phyloP scores from a whole-genome alignment of 1,284 basidiomycete species.

The Heterobasidion occidentale region DNA sequence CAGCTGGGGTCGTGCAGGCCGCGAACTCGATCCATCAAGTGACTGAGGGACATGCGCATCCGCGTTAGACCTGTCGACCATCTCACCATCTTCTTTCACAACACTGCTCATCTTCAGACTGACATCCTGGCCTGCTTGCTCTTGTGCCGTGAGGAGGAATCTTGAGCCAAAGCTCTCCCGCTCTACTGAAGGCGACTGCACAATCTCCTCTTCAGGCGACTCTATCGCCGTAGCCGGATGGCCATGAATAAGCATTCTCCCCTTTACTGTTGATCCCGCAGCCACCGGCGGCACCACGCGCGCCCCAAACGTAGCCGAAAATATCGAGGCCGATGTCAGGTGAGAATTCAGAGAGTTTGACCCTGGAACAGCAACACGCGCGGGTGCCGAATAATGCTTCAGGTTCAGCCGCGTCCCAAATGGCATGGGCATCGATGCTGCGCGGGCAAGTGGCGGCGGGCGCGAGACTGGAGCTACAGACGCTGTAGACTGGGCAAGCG shows the following conservation, averaged over 20 bases:
- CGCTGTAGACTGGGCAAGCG: background rate
- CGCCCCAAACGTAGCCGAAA: background rate
- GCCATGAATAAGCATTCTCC: background rate
- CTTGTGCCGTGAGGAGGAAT: too few species aligned
- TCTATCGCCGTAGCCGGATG: background rate
- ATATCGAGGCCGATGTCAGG: background rate
- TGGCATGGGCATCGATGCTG: conserved; percentile 3
- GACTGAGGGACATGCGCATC: too few species aligned
- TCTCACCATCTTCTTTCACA: too few species aligned
- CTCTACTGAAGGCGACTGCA: too few species aligned
- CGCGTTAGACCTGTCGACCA: too few species aligned
- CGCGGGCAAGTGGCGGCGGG: conserved; percentile 8
- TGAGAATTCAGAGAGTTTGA: background rate
- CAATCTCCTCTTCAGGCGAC: too few species aligned
- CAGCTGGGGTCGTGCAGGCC: too few species aligned
- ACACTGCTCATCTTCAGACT: too few species aligned
- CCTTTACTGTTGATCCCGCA: background rate
- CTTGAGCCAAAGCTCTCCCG: too few species aligned
- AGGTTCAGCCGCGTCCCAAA: conserved; percentile 10
- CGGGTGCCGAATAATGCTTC: conserved; percentile 11
- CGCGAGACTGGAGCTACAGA: background rate
- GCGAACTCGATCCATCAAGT: too few species aligned
- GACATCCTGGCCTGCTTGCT: too few species aligned
- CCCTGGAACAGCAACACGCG: background rate
- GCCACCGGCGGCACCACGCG: background rate